Conservation (phyloP, 2,329 filamentous ascomycete species). For the Calonectria ilicicola region DNA sequence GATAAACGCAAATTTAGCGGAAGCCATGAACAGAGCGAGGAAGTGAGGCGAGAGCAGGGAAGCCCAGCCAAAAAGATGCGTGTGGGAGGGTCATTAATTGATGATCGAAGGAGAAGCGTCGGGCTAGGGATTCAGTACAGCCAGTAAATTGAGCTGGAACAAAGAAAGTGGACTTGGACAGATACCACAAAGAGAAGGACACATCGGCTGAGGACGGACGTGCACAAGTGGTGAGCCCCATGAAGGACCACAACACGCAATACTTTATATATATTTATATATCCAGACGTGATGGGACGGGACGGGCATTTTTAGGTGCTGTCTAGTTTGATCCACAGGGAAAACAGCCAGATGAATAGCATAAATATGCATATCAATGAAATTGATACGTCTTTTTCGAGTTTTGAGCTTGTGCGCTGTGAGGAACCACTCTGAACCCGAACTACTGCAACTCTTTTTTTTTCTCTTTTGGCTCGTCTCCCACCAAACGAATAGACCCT, state of each 20-base stretch:
- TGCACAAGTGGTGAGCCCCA: neutral
- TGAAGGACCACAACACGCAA: slow-evolving; percentile 7
- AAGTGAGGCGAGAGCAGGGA: slow-evolving; percentile 49
- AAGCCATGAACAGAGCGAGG: slow-evolving; percentile 43
- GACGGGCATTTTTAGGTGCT: neutral
- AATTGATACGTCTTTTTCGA: neutral
- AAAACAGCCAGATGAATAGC: neutral
- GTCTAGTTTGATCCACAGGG: neutral
- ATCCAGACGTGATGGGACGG: neutral
- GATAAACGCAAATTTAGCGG: slow-evolving; percentile 66
- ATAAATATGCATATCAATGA: neutral
- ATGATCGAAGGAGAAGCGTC: slow-evolving; percentile 52
- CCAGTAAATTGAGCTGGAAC: slow-evolving; percentile 27
- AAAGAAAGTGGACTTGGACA: neutral
- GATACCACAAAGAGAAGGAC: slow-evolving; percentile 8
- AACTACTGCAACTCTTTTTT: neutral
- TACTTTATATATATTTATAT: neutral
- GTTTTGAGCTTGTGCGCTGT: neutral
- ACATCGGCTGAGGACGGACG: neutral
- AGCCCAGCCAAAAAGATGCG: slow-evolving; percentile 66
- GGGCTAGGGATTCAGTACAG: slow-evolving; percentile 67
- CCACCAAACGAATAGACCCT: neutral
- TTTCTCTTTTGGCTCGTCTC: too few relatives aligned
- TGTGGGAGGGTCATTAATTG: slow-evolving; percentile 53
- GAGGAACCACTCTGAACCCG: neutral